Conservation (phyloP, 306 rosid species). For the Sophora flavescens region DNA sequence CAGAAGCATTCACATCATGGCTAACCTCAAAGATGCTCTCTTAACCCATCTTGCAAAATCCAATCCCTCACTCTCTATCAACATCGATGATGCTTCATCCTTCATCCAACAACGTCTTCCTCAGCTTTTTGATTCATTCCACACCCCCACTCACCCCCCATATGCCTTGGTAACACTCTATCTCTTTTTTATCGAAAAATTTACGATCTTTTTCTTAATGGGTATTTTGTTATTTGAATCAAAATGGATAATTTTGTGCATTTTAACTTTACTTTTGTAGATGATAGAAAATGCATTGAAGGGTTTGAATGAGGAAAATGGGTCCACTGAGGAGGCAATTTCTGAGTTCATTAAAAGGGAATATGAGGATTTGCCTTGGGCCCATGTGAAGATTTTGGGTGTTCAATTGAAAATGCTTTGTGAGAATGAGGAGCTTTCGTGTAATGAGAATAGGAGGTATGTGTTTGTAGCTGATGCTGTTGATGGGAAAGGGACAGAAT, state of each 20-base stretch:
- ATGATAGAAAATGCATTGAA: conserved; percentile 53
- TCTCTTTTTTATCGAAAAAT: neutral
- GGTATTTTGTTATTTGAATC: neutral
- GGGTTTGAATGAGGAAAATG: conserved; percentile 35
- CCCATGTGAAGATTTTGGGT: conserved; percentile 51
- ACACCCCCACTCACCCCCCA: too few relatives aligned
- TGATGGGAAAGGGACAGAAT: neutral
- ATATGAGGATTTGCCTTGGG: conserved; percentile 53
- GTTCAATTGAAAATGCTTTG: conserved; percentile 48
- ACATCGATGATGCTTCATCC: too few relatives aligned
- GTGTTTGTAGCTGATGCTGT: conserved; percentile 11
- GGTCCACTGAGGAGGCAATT: conserved; percentile 49
- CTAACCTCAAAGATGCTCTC: too few relatives aligned
- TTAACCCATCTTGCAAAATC: too few relatives aligned
- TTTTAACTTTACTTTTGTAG: conserved; percentile 19
- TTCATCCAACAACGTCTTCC: too few relatives aligned
- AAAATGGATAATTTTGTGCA: neutral
- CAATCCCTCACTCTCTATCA: too few relatives aligned
- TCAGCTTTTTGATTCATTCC: too few relatives aligned
- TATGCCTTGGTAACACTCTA: too few relatives aligned
- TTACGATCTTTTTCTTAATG: neutral
- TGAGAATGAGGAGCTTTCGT: conserved; percentile 37
- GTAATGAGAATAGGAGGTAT: conserved; percentile 33
- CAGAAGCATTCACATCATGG: too few relatives aligned
- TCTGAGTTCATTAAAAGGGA: conserved; percentile 42